Conservation (phyloP, 2,329 filamentous ascomycete species). For the Stachybotrys chlorohalonatus region DNA sequence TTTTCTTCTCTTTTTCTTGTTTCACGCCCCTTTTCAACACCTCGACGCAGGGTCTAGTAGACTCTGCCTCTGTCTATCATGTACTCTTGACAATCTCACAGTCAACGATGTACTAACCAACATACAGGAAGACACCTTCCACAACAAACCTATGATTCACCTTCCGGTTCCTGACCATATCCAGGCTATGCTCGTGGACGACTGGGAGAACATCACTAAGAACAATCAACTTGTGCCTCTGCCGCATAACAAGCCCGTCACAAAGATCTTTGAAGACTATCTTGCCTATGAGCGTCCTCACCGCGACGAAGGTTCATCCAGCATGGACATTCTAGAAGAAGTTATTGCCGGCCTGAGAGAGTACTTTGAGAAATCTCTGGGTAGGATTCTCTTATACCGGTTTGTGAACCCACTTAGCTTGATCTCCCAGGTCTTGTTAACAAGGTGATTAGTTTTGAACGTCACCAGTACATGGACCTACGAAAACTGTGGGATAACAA, state of each 20-base stretch:
- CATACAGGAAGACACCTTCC: conserved; percentile 78
- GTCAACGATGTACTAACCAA: conserved; percentile 8
- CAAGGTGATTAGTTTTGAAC: conserved; percentile 61
- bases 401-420: conserved; percentile 20
- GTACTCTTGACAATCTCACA: background rate
- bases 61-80: background rate
- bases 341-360: conserved; percentile 77
- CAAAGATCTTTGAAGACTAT: conserved; percentile 74
- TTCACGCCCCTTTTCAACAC: too few relatives aligned
- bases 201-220: conserved; percentile 98
- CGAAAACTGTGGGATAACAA: conserved; percentile 56
- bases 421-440: background rate
- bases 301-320: conserved; percentile 56
- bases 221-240: conserved; percentile 83
- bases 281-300: conserved; percentile 58
- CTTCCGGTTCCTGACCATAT: conserved; percentile 80
- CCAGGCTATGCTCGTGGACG: conserved; percentile 88
- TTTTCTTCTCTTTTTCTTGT: too few relatives aligned
- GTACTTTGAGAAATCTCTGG: conserved; percentile 88
- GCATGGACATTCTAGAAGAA: conserved; percentile 82
- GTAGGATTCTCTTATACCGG: conserved; percentile 80
- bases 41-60: too few relatives aligned
- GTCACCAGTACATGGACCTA: conserved; percentile 75
- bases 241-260: conserved; percentile 67
- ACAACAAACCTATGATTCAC: conserved; percentile 74